Evolutionary conservation across 768 basidiomycete species (phyloP), one percentile per base, ranked within the genome.

Genomic region (Lyophyllum shimeji): DNA sequence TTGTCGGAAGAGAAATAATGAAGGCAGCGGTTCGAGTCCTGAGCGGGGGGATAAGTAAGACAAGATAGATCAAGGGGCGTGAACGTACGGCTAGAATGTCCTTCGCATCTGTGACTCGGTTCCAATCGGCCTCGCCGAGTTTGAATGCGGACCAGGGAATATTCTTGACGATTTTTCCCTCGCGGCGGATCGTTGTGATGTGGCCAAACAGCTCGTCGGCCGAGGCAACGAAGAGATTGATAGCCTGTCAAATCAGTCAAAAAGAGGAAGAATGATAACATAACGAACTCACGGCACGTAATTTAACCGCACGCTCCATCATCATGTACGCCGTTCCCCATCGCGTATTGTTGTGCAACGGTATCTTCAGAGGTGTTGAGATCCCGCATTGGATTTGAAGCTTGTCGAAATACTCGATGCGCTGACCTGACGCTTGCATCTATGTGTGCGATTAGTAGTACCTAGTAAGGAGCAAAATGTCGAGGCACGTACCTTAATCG

Each of bases 111-210:
- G 17, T 9, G 15, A 58, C 52, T 2, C 52, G 57, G 7, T 0
- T n/a, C 57, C 57, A 58, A 25, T 58, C 57, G 15, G 15, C 15
- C 12, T 53, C 24, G 2, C 9, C 4, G 2, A 58, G 39, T n/a
- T 25, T 45, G 46, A 58, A 58, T 4, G 46, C 51, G 9, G 46
- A 12, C 57, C 57, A 58, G 15, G 52, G 46, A n/a, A 58, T 58
- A 1, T 58, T 1, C 25, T 58, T 58, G n/a, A 18, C 11, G 7
- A 27, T 12, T 12, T 23, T 17, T 20, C 46, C 52, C 5, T 48
- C 39, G 7, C 31, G 25, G 9, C 45, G 50, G 9, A 58, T 29
- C 9, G 57, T 58, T 18, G 57, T 53, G 46, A 58, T 58, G 7
- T 52, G 57, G 4, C 57, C 57, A 31, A n/a, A 58, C 13, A 40